phyloP scores from a whole-genome alignment of 208 protist genomes.

The Acanthamoeba royreba region DNA sequence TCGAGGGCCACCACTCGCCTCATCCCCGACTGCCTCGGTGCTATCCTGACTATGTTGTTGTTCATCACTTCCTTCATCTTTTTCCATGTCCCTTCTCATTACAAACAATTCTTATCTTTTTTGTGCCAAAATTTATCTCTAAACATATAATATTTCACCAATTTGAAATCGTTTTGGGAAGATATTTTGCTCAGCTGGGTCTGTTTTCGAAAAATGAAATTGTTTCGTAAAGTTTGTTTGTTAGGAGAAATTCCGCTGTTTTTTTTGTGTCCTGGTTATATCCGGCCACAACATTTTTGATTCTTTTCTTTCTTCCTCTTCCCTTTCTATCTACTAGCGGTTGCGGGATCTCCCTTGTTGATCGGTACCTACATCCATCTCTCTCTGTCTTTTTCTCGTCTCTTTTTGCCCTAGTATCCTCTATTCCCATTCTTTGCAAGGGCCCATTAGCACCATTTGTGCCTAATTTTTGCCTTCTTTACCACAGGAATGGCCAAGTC shows the following conservation, averaged over 20 bases:
- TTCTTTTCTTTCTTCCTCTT: background rate
- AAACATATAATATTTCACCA: too few relatives aligned
- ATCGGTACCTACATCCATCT: background rate
- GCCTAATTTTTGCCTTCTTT: background rate
- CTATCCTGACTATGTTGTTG: background rate
- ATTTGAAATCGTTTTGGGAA: too few relatives aligned
- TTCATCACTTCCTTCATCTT: background rate
- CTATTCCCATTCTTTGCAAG: background rate
- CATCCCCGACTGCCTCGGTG: too few relatives aligned
- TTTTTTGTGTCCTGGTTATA: too few relatives aligned
- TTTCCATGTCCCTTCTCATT: too few relatives aligned
- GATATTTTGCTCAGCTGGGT: too few relatives aligned
- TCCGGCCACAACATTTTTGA: background rate
- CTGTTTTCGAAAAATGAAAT: too few relatives aligned
- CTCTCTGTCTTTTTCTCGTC: background rate
- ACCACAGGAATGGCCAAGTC: conserved; percentile 71
- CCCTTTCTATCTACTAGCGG: background rate
- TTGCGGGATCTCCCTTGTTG: background rate
- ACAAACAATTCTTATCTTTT: background rate
- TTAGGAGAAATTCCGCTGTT: too few relatives aligned
- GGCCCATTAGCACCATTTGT: background rate
- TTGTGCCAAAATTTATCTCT: too few relatives aligned
- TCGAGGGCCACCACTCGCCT: too few relatives aligned
- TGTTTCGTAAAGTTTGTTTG: too few relatives aligned
- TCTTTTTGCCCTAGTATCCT: background rate